A percentile compares a stretch with the other conserved stretches of the same genome.
Evolutionary conservation across 1,284 basidiomycete genomes (phyloP).

Genomic region (Erythrobasidium hasegawianum): DNA sequence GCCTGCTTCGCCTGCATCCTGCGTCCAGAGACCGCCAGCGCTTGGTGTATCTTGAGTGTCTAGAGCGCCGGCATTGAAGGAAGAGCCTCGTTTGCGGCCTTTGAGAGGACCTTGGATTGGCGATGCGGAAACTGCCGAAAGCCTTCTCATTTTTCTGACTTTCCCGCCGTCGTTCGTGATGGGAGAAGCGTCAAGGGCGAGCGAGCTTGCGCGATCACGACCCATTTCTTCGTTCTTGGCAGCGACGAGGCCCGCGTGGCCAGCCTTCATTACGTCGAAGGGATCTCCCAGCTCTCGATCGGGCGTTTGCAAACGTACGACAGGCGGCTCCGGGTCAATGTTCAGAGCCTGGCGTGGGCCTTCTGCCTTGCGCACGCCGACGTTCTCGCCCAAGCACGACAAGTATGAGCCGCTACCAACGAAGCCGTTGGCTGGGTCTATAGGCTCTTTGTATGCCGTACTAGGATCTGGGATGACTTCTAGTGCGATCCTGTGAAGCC

Average conservation of each 20-base stretch:
- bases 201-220: not conserved
- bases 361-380: conserved; percentile 53
- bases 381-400: conserved; percentile 81
- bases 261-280: not conserved
- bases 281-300: not conserved
- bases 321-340: not conserved
- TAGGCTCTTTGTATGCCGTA: conserved; percentile 5
- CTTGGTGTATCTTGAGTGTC: not conserved
- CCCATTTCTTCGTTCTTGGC: not conserved
- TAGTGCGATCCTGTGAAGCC: conserved; percentile 61
- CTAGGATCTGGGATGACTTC: conserved; percentile 57
- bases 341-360: not conserved
- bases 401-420: conserved; percentile 67
- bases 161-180: conserved; percentile 32
- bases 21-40: conserved; percentile 5
- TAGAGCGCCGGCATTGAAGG: not conserved
- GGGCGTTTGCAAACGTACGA: not conserved
- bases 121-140: not conserved
- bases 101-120: conserved; percentile 13
- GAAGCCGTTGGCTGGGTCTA: conserved; percentile 68
- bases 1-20: conserved; percentile 61
- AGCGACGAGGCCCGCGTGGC: not conserved
- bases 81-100: conserved; percentile 5
- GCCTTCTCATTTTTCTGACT: conserved; percentile 6
- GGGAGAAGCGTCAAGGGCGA: conserved; percentile 1